Conservation (phyloP, 164 flowering plant species). For the Vitis rupestris region DNA sequence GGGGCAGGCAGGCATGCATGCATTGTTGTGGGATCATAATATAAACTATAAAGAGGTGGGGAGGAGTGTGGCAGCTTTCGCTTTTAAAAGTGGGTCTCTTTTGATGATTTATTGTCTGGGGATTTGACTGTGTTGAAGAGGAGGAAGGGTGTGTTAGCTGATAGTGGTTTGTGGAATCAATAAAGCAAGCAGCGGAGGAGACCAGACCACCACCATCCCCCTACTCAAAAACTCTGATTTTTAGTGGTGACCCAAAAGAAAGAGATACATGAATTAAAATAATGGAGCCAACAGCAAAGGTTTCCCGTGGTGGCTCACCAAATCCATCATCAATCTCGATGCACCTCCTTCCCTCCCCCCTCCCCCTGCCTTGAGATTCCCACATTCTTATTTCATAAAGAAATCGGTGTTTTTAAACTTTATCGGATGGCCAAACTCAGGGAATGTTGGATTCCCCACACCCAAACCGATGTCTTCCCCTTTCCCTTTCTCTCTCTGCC, state of each 20-base stretch:
- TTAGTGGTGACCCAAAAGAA: too few relatives aligned
- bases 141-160: constrained; percentile 19
- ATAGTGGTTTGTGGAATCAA: constrained; percentile 45
- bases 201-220: constrained; percentile 6
- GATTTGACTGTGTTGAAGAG: not conserved
- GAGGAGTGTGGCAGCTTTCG: constrained; percentile 48
- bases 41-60: constrained; percentile 5
- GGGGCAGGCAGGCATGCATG: too few relatives aligned
- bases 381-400: constrained; percentile 35
- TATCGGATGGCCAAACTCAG: constrained; percentile 64
- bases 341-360: too few relatives aligned
- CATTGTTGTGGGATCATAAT: too few relatives aligned
- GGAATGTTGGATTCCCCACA: constrained; percentile 75
- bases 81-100: constrained; percentile 40
- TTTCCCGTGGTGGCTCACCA: constrained; percentile 24
- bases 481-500: not conserved
- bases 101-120: constrained; percentile 40
- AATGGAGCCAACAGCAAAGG: constrained; percentile 19
- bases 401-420: constrained; percentile 37
- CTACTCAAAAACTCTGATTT: constrained; percentile 15
- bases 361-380: constrained; percentile 47
- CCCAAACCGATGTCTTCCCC: constrained; percentile 15
- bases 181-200: constrained; percentile 27
- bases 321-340: constrained; percentile 35
- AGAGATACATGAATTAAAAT: not conserved